These are phyloP conservation scores for Ogataea henricii DNA, from an alignment of 805 yeast species.

Conservation along the genomic window DNA sequence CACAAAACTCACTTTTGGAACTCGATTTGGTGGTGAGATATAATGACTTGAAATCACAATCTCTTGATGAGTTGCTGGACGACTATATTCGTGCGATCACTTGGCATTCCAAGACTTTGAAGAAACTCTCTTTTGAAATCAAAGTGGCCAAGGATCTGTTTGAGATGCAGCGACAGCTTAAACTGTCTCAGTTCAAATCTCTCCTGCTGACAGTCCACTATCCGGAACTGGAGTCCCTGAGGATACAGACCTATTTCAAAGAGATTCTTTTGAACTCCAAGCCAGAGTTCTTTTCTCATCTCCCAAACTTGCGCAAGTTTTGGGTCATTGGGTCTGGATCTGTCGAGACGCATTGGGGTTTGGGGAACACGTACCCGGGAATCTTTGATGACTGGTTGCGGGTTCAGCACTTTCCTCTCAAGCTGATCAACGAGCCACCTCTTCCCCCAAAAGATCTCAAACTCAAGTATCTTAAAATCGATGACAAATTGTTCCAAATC, in stretches of 20 bases:
- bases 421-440: constrained; percentile 31
- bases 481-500: constrained; percentile 49
- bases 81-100: constrained; percentile 20
- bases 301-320: constrained; percentile 37
- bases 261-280: constrained; percentile 32
- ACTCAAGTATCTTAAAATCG: constrained; percentile 48
- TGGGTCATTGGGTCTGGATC: constrained; percentile 53
- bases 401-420: constrained; percentile 53
- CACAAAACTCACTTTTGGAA: constrained; percentile 23
- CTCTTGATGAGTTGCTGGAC: constrained; percentile 19
- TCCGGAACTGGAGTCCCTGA: constrained; percentile 37
- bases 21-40: constrained; percentile 26
- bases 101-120: constrained; percentile 20
- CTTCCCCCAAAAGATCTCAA: constrained; percentile 8
- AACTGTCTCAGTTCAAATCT: constrained; percentile 17
- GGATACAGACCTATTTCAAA: constrained; percentile 41
- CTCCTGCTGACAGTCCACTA: constrained; percentile 20
- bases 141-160: constrained; percentile 24
- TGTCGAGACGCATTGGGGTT: constrained; percentile 57
- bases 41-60: constrained; percentile 20
- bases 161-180: constrained; percentile 22
- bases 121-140: constrained; percentile 29
- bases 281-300: constrained; percentile 28
- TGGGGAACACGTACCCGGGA: constrained; percentile 54
- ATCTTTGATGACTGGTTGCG: constrained; percentile 59